Percentiles rank a stretch among this genome's conserved stretches.
Conservation (phyloP, 2,329 filamentous ascomycete genomes). For the Lachnellula hyalina region DNA sequence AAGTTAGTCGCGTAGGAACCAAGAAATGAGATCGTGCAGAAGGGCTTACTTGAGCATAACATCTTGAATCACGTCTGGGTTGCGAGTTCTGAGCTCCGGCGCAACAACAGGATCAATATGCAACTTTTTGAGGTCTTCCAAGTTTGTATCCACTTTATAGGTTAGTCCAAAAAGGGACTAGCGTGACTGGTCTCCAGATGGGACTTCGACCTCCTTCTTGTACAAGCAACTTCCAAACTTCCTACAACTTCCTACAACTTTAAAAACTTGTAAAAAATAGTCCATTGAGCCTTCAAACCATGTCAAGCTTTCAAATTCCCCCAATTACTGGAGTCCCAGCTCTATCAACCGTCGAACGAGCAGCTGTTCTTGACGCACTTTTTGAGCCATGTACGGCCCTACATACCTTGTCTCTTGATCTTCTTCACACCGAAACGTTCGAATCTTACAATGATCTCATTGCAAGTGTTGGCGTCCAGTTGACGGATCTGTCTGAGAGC, state of each 20-base stretch:
- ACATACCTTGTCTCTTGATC: conserved; percentile 64
- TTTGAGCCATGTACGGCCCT: conserved; percentile 79
- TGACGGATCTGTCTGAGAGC: conserved; percentile 54
- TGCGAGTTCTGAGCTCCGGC: conserved; percentile 17
- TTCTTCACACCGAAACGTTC: conserved; percentile 57
- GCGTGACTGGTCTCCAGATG: neutral
- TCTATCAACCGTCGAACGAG: conserved; percentile 50
- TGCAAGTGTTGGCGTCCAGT: conserved; percentile 55
- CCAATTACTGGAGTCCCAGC: conserved; percentile 49
- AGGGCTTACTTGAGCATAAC: conserved; percentile 59
- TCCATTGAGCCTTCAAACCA: conserved; percentile 7
- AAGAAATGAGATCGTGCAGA: neutral
- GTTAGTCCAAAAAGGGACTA: neutral
- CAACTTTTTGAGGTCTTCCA: conserved; percentile 8
- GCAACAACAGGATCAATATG: conserved; percentile 11
- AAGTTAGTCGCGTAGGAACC: conserved; percentile 22
- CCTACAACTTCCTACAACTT: neutral
- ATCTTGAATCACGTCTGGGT: conserved; percentile 40
- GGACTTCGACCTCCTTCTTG: neutral
- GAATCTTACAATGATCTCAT: conserved; percentile 66
- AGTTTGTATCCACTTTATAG: neutral
- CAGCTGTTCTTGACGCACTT: conserved; percentile 63
- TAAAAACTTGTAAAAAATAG: neutral
- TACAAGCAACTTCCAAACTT: neutral
- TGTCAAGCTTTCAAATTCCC: conserved; percentile 44